Evolutionary conservation across 108 stramenopile genomes (phyloP).

Genomic region (Pelagomonas calceolata): DNA sequence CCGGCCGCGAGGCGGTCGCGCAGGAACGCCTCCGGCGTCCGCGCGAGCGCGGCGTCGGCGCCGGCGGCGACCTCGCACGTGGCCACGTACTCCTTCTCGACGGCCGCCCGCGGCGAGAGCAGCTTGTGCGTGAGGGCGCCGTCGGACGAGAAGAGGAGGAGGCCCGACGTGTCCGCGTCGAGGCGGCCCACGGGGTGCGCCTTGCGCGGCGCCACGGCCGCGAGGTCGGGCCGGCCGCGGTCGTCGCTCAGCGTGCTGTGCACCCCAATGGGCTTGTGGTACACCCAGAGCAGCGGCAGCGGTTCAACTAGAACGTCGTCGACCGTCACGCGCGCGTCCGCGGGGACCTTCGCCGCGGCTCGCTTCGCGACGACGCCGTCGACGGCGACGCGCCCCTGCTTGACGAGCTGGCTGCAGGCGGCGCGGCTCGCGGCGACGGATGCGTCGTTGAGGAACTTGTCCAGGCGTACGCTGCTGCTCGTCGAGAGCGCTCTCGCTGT

Average conservation of each 20-base stretch:
- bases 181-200: constrained; percentile 14
- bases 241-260: background rate
- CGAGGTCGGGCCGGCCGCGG: background rate
- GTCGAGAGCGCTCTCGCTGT: no score
- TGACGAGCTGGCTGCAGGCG: background rate
- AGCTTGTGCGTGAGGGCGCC: constrained; percentile 12
- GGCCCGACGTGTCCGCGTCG: constrained; percentile 16
- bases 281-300: background rate
- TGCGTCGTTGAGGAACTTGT: background rate
- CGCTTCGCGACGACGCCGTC: no score
- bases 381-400: no score
- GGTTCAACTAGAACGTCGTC: background rate
- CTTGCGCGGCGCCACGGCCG: background rate
- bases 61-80: background rate
- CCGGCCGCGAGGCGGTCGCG: background rate
- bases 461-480: background rate
- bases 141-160: constrained; percentile 11
- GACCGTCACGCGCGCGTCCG: background rate
- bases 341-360: no score
- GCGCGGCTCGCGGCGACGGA: background rate
- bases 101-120: background rate
- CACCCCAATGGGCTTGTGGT: background rate
- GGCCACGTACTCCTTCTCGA: constrained; percentile 9
- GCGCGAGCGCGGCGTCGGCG: no score
- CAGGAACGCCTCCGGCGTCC: background rate